These are phyloP conservation scores for Podaxis sp. DNA, from an alignment of 768 basidiomycete genomes.

Conservation along the genomic window DNA sequence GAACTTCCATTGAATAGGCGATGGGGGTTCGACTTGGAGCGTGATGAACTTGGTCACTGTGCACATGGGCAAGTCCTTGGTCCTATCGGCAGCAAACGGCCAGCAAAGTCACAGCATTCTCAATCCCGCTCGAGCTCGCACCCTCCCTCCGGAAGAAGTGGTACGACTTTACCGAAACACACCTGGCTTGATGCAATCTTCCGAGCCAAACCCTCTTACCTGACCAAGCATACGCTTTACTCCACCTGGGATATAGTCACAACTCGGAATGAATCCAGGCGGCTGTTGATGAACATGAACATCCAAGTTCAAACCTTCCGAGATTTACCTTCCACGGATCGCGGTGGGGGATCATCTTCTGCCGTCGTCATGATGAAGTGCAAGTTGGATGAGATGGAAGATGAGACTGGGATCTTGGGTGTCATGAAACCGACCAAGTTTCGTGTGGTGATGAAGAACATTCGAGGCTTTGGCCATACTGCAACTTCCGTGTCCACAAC, in stretches of 20 bases:
- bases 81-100: background rate
- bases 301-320: slow-evolving; percentile 41
- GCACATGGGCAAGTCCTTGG: background rate
- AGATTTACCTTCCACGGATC: slow-evolving; percentile 28
- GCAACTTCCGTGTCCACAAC: background rate
- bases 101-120: background rate
- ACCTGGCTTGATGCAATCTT: slow-evolving; percentile 89
- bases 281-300: slow-evolving; percentile 67
- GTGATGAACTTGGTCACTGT: slow-evolving; percentile 1
- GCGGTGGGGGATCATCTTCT: slow-evolving; percentile 53
- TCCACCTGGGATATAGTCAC: slow-evolving; percentile 56
- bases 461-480: slow-evolving; percentile 10
- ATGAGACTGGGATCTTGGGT: slow-evolving; percentile 47
- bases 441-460: slow-evolving; percentile 65
- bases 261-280: slow-evolving; percentile 70
- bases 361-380: slow-evolving; percentile 67
- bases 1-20: background rate
- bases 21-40: background rate
- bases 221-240: slow-evolving; percentile 31
- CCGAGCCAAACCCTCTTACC: slow-evolving; percentile 65
- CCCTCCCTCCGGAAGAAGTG: background rate
- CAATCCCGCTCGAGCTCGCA: background rate
- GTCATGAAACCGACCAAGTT: slow-evolving; percentile 73
- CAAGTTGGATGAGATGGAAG: slow-evolving; percentile 61
- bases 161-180: slow-evolving; percentile 39